A percentile compares a stretch with the other conserved stretches of the same genome.
Conservation (phyloP, 306 rosid genomes). For the Trifolium fragiferum region DNA sequence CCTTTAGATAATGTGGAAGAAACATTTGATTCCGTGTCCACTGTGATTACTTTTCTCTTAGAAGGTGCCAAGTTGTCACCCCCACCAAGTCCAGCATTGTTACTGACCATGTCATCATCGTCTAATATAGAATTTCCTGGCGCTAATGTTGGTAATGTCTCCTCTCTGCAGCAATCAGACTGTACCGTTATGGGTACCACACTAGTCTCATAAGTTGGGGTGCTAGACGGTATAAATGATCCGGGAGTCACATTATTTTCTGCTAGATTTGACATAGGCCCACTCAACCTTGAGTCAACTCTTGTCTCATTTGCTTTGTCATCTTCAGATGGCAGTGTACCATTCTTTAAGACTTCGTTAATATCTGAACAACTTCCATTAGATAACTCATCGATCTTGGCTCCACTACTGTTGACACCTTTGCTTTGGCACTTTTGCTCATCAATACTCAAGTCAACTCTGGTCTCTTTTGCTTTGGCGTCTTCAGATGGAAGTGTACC, state of each 20-base stretch:
- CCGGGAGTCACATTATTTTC: constrained; percentile 21
- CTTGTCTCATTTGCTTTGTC: constrained; percentile 37
- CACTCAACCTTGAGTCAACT: constrained; percentile 41
- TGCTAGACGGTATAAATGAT: constrained; percentile 31
- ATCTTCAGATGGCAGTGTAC: constrained; percentile 34
- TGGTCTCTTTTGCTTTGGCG: constrained; percentile 35
- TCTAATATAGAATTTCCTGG: constrained; percentile 36
- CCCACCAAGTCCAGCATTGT: constrained; percentile 37
- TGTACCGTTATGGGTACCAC: constrained; percentile 37
- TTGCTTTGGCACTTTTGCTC: background rate
- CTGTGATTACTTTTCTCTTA: constrained; percentile 55
- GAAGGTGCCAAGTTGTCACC: constrained; percentile 47
- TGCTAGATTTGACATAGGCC: constrained; percentile 29
- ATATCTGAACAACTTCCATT: constrained; percentile 35
- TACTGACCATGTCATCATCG: constrained; percentile 36
- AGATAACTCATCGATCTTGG: constrained; percentile 36
- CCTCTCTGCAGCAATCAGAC: constrained; percentile 41
- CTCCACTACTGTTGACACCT: constrained; percentile 40
- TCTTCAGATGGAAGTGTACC: constrained; percentile 27
- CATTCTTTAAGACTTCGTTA: constrained; percentile 37
- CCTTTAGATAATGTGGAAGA: constrained; percentile 46
- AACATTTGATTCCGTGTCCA: constrained; percentile 51
- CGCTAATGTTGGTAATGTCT: constrained; percentile 36
- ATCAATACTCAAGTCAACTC: background rate
- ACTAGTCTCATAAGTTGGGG: constrained; percentile 32